A percentile compares a stretch with the other conserved stretches of the same genome.
Evolutionary conservation across 441 rosid genomes (phyloP).

Genomic region (Flueggea neowawraea): DNA sequence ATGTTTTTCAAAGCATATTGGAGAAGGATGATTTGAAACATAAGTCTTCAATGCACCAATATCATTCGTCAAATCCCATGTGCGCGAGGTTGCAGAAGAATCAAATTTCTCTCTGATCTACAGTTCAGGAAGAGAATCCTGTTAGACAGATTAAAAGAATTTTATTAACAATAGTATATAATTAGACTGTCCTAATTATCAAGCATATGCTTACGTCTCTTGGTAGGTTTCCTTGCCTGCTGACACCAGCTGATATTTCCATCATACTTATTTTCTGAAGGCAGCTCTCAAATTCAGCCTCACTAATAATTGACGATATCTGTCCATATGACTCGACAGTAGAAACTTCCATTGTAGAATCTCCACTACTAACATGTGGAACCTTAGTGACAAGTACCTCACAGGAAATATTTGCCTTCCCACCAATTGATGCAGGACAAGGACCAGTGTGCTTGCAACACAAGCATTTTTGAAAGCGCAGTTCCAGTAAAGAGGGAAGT

Average conservation of each 20-base stretch:
- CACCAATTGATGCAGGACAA: conserved; percentile 29
- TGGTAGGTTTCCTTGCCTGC: conserved; percentile 4
- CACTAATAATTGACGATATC: background rate
- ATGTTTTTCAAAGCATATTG: background rate
- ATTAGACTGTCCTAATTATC: conserved; percentile 6
- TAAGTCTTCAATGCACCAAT: conserved; percentile 19
- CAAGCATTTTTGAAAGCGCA: conserved; percentile 54
- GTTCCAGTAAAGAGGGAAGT: conserved; percentile 46
- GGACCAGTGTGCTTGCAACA: conserved; percentile 46
- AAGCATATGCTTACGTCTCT: conserved; percentile 15
- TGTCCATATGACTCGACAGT: conserved; percentile 4
- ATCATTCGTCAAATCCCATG: conserved; percentile 15
- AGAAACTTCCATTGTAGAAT: conserved; percentile 9
- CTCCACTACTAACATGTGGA: conserved; percentile 9
- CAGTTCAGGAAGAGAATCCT: conserved; percentile 19
- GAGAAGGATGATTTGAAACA: conserved; percentile 38
- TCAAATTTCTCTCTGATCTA: conserved; percentile 24
- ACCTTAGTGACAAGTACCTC: conserved; percentile 8
- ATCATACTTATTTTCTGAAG: conserved; percentile 13
- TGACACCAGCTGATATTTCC: conserved; percentile 10
- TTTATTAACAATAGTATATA: conserved; percentile 9
- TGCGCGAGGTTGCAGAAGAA: conserved; percentile 4
- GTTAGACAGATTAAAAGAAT: conserved; percentile 16
- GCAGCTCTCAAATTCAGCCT: conserved; percentile 16
- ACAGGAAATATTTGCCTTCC: conserved; percentile 13